phyloP scores from a whole-genome alignment of 1,139 yeast genomes.

The Kazachstania sp. region DNA sequence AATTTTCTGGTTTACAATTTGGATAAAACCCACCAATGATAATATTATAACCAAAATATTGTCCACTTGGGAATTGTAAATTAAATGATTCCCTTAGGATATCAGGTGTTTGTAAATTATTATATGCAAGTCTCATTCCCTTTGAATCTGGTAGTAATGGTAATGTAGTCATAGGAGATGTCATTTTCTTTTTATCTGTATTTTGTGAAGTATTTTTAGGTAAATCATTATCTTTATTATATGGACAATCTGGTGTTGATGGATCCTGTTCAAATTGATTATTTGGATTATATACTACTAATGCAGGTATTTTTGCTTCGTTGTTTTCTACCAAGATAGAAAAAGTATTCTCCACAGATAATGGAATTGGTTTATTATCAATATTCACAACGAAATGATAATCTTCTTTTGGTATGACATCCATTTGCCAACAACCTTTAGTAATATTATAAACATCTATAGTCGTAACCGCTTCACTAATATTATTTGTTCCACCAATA shows the following conservation, averaged over 20 bases:
- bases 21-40: slow-evolving; percentile 50
- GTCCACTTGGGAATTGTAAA: slow-evolving; percentile 52
- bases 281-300: slow-evolving; percentile 22
- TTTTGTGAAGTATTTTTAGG: background rate
- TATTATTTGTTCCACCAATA: slow-evolving; percentile 50
- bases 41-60: slow-evolving; percentile 55
- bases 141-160: slow-evolving; percentile 28
- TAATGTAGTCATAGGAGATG: slow-evolving; percentile 28
- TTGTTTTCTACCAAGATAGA: slow-evolving; percentile 27
- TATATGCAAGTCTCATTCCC: slow-evolving; percentile 26
- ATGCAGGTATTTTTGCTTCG: slow-evolving; percentile 25
- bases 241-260: background rate
- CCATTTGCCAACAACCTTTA: slow-evolving; percentile 39
- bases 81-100: slow-evolving; percentile 27
- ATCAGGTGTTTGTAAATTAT: slow-evolving; percentile 11
- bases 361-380: slow-evolving; percentile 15
- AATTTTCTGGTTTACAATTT: slow-evolving; percentile 35
- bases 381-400: slow-evolving; percentile 18
- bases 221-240: background rate
- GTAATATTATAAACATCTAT: slow-evolving; percentile 49
- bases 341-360: slow-evolving; percentile 19
- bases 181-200: slow-evolving; percentile 1
- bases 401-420: slow-evolving; percentile 12
- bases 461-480: slow-evolving; percentile 37
- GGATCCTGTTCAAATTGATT: background rate